phyloP scores from a whole-genome alignment of 495 filamentous ascomycete species.

The Aspergillus leporis region DNA sequence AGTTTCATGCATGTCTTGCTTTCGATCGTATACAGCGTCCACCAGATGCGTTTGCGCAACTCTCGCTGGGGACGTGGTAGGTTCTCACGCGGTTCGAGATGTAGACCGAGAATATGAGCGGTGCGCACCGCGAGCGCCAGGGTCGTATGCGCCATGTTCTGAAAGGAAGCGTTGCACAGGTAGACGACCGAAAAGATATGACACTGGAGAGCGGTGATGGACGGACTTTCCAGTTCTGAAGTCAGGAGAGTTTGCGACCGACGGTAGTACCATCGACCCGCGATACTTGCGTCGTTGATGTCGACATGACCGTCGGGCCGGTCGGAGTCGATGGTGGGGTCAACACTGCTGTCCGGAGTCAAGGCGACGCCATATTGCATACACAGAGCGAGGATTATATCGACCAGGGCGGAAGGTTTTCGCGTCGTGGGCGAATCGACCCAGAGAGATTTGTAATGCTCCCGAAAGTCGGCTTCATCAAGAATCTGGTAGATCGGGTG shows the following conservation, averaged over 20 bases:
- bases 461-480: too few relatives aligned
- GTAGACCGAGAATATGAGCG: constrained; percentile 52
- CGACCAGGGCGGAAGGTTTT: too few relatives aligned
- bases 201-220: constrained; percentile 53
- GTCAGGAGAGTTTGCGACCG: constrained; percentile 48
- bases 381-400: too few relatives aligned
- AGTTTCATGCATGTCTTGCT: constrained; percentile 52
- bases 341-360: too few relatives aligned
- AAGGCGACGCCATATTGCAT: too few relatives aligned
- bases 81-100: constrained; percentile 43
- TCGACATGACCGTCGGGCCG: too few relatives aligned
- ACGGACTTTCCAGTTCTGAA: constrained; percentile 50
- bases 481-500: too few relatives aligned
- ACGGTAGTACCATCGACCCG: constrained; percentile 45
- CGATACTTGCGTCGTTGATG: constrained; percentile 45
- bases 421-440: too few relatives aligned
- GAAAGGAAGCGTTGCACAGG: constrained; percentile 47
- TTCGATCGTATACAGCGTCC: constrained; percentile 50
- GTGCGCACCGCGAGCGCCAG: constrained; percentile 45
- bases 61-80: constrained; percentile 39
- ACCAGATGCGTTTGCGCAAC: constrained; percentile 52
- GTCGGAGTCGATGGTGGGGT: too few relatives aligned
- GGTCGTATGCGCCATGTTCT: constrained; percentile 49
- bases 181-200: constrained; percentile 48
- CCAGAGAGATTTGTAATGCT: too few relatives aligned